phyloP scores from a whole-genome alignment of 2,329 filamentous ascomycete genomes.

The Alternaria infectoria region DNA sequence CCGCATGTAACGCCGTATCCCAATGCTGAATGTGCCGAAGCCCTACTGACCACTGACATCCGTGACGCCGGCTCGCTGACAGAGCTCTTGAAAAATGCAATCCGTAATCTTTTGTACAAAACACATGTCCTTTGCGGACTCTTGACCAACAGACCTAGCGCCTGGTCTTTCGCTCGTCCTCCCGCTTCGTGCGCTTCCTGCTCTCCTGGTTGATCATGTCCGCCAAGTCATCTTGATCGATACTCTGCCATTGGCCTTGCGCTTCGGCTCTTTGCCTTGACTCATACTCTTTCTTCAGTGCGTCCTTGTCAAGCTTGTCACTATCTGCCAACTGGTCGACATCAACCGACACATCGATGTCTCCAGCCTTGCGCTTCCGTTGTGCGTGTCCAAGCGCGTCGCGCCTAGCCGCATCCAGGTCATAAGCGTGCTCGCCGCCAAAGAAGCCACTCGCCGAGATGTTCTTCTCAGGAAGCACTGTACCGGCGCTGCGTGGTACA shows the following conservation, averaged over 20 bases:
- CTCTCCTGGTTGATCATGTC: slow-evolving; percentile 96
- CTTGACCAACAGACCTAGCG: slow-evolving; percentile 30
- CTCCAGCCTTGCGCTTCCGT: slow-evolving; percentile 88
- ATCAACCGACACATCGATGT: slow-evolving; percentile 91
- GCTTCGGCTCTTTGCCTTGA: slow-evolving; percentile 68
- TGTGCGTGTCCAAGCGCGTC: slow-evolving; percentile 80
- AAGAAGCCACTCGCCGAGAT: slow-evolving; percentile 92
- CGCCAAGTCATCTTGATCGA: slow-evolving; percentile 86
- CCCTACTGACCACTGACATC: slow-evolving; percentile 22
- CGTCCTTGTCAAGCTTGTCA: slow-evolving; percentile 84
- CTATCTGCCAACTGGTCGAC: slow-evolving; percentile 77
- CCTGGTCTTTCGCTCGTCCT: slow-evolving; percentile 77
- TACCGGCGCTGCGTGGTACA: slow-evolving; percentile 78
- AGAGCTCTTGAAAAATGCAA: slow-evolving; percentile 23
- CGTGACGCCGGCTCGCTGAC: slow-evolving; percentile 28
- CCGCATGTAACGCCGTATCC: slow-evolving; percentile 32
- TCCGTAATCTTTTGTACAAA: slow-evolving; percentile 32
- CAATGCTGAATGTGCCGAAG: slow-evolving; percentile 27
- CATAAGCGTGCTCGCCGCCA: slow-evolving; percentile 91
- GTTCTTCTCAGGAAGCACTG: slow-evolving; percentile 86
- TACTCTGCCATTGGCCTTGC: slow-evolving; percentile 70
- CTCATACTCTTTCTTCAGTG: slow-evolving; percentile 81
- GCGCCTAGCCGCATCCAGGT: slow-evolving; percentile 67
- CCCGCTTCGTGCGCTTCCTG: slow-evolving; percentile 86
- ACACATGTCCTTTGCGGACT: slow-evolving; percentile 11